Percentiles rank a stretch among this genome's conserved stretches.
phyloP scores from a whole-genome alignment of 2,329 filamentous ascomycete species.

The Verticillium longisporum region DNA sequence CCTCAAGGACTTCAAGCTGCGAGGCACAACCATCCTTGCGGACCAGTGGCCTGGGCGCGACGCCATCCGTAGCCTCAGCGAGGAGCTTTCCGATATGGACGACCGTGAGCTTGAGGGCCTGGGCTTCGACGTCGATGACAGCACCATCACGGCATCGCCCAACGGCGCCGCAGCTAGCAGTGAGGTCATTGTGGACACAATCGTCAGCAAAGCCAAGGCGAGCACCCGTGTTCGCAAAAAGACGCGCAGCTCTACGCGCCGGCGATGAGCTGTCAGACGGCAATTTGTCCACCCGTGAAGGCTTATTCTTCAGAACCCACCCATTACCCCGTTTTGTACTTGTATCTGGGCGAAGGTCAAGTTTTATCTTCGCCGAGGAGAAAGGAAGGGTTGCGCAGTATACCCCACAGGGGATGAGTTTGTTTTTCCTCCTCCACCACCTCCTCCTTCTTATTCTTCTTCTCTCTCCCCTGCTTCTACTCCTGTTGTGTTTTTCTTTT shows the following conservation, averaged over 20 bases:
- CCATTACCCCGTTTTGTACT: background rate
- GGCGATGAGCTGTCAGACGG: constrained; percentile 15
- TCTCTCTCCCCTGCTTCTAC: no score
- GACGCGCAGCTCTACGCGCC: constrained; percentile 24
- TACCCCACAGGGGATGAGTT: background rate
- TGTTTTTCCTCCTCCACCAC: background rate
- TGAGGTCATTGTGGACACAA: constrained; percentile 11
- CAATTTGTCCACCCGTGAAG: background rate
- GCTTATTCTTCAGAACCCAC: background rate
- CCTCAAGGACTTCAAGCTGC: constrained; percentile 69
- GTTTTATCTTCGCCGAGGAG: background rate
- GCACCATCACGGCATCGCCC: constrained; percentile 34
- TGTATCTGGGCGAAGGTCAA: background rate
- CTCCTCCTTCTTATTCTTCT: no score
- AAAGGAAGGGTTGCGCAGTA: background rate
- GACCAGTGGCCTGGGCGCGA: constrained; percentile 70
- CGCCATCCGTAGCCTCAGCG: constrained; percentile 62
- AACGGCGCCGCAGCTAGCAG: constrained; percentile 8
- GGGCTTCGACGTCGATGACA: constrained; percentile 44
- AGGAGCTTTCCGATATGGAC: constrained; percentile 86
- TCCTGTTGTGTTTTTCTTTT: background rate
- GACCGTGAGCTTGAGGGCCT: constrained; percentile 80
- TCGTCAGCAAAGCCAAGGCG: constrained; percentile 19
- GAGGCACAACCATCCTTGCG: constrained; percentile 72
- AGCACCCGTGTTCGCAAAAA: constrained; percentile 22